Evolutionary conservation across 2,329 filamentous ascomycete species (phyloP), one percentile per base, ranked within the genome.

Genomic region (Phymatotrichopsis omnivora): DNA sequence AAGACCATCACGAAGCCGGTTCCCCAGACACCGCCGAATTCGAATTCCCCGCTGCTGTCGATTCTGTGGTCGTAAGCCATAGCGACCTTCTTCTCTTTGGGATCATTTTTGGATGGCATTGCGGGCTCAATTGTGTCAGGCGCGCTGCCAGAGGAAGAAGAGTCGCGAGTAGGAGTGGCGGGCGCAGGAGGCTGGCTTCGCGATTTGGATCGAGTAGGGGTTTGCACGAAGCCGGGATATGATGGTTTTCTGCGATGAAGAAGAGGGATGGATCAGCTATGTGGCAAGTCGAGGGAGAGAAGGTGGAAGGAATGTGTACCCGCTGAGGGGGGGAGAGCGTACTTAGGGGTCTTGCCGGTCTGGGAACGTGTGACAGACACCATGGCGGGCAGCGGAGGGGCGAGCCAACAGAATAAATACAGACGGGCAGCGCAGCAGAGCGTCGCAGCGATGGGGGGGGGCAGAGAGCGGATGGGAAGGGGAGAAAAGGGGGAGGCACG

Each of bases 11-110:
- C 86, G 56, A 75, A 69, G 12, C 74, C 66, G 31, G 87, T 81
- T 44, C 91, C 89, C n/a, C 73, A 62, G 3, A 84, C 79, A 47
- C 91, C 91, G 53, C 89, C 89, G 61, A 96, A 98, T 62, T 98
- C 93, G 57, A 76, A 74, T 53, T 74, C 68, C 53, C 73, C 75
- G 2, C 75, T 78, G 59, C 72, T 68, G 65, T 82, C 78, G 46
- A 80, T 56, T 63, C 72, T 78, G 58, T 72, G 74, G 57, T 81
- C 75, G 57, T 70, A 68, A 34, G 74, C 75, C 17, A 71, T 69
- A 54, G 61, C 67, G 73, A 33, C 42, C n/a, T 50, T 52, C 4
- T 44, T 49, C 32, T 39, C 33, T 23, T 48, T 51, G 20, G 44
- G 30, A 42, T 28, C 32, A 31, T 44, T 45, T 48, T 23, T 16